Base-by-base conservation (phyloP, 1,284 basidiomycete genomes). In the Phylloboletellus chloephorus region DNA sequence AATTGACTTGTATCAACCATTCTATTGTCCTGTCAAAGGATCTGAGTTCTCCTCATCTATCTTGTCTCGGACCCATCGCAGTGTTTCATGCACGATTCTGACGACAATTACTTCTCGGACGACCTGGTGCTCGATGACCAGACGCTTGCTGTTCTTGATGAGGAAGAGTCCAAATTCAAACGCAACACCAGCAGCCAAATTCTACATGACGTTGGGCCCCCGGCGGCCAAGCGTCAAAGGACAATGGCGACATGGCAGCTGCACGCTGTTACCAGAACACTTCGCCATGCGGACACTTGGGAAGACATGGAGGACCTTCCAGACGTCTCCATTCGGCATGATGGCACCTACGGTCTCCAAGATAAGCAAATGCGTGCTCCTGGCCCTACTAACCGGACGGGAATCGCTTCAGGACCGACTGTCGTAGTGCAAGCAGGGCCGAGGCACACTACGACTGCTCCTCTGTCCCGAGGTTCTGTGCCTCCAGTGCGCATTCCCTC, bases 71-170 rank as follows among this genome's bases (percentile, higher is more conserved):
- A 7, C 19, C 31, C 29, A 7, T 26, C 15, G 33, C 8, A 33
- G 31, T 28, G 15, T 37, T 45, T 38, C 42, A 84, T 83, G 82
- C 63, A 72, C 51, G 72, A 73, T 61, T 78, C 73, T 22, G 84
- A 86, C 57, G 84, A 86, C 56, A 75, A 82, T 51, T 79, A 80
- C 61, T 74, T 76, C 52, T 60, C 64, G 46, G 78, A 80, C 60
- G 78, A 79, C 47, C 64, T 82, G 50, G 68, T 77, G 21, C 61
- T 86, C 31, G 82, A 86, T 56, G 79, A 77, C 32, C 64, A 71
- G 47, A 69, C 76, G 3, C 59, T 85, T 30, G 83, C 82, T 7
- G 60, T 69, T 26, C 67, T 85, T 21, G 79, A 83, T 46, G 65
- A 69, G 39, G 72, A 71, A 41, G 84, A 87, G 57, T 68, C 68